These are phyloP conservation scores for Xerocomus brunneocitrinus DNA, from an alignment of 768 basidiomycete species.

Conservation along the genomic window DNA sequence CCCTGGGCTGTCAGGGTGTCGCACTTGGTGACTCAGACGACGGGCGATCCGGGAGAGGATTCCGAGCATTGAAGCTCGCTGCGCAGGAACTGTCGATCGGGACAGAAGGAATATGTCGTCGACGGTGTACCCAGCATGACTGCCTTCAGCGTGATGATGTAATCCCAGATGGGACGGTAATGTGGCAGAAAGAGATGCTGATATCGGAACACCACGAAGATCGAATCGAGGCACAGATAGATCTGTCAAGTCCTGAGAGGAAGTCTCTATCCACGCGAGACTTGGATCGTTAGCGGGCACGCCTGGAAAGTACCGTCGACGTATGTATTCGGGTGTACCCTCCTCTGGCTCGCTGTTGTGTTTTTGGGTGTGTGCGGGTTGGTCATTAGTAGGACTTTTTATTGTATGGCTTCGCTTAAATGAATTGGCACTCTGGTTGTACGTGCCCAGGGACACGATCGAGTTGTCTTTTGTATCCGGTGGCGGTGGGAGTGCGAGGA, in stretches of 20 bases:
- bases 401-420: constrained; percentile 9
- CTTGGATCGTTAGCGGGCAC: constrained; percentile 65
- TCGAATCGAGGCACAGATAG: constrained; percentile 59
- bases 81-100: constrained; percentile 77
- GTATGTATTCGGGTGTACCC: constrained; percentile 80
- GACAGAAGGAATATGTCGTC: constrained; percentile 79
- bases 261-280: constrained; percentile 69
- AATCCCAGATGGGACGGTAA: constrained; percentile 84
- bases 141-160: constrained; percentile 81
- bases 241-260: constrained; percentile 13
- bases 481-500: constrained; percentile 51
- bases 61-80: constrained; percentile 77
- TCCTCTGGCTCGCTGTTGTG: constrained; percentile 44
- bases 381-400: neutral
- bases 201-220: constrained; percentile 67
- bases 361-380: neutral
- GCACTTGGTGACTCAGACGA: constrained; percentile 22
- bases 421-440: constrained; percentile 22
- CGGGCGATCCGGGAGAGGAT: constrained; percentile 59
- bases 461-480: constrained; percentile 23
- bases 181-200: constrained; percentile 44
- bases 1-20: neutral
- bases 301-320: constrained; percentile 75
- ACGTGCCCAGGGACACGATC: constrained; percentile 38
- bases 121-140: constrained; percentile 82